phyloP scores from a whole-genome alignment of 768 basidiomycete species.

The Naganishia kalamii region DNA sequence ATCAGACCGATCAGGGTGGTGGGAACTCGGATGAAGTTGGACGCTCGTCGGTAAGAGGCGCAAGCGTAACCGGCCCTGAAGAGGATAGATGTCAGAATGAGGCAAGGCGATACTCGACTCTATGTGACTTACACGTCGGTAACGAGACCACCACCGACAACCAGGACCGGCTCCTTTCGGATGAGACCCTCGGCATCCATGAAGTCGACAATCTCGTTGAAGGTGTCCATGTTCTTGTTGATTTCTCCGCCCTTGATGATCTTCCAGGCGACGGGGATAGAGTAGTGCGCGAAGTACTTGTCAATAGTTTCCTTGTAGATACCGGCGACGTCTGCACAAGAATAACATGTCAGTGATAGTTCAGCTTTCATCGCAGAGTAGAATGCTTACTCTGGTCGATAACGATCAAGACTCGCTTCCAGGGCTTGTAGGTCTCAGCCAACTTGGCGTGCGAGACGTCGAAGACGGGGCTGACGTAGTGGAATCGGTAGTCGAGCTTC shows the following conservation, averaged over 20 bases:
- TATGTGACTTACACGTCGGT: constrained; percentile 34
- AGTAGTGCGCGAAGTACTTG: constrained; percentile 45
- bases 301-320: constrained; percentile 41
- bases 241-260: constrained; percentile 47
- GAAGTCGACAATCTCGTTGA: constrained; percentile 47
- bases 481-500: constrained; percentile 45
- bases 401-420: constrained; percentile 45
- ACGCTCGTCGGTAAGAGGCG: constrained; percentile 43
- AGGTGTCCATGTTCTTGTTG: constrained; percentile 48
- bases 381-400: constrained; percentile 42
- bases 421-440: constrained; percentile 44
- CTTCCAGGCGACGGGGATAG: constrained; percentile 43
- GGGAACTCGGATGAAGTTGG: constrained; percentile 46
- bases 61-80: constrained; percentile 41
- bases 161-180: constrained; percentile 47
- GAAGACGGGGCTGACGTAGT: constrained; percentile 44
- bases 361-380: not conserved
- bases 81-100: constrained; percentile 17
- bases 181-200: constrained; percentile 48
- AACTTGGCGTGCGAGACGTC: constrained; percentile 39
- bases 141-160: constrained; percentile 46
- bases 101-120: not conserved
- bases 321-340: constrained; percentile 33
- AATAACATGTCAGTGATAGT: not conserved
- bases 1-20: constrained; percentile 48